Evolutionary conservation across 2,329 filamentous ascomycete species (phyloP).

Genomic region (Colletotrichum chlorophyti): DNA sequence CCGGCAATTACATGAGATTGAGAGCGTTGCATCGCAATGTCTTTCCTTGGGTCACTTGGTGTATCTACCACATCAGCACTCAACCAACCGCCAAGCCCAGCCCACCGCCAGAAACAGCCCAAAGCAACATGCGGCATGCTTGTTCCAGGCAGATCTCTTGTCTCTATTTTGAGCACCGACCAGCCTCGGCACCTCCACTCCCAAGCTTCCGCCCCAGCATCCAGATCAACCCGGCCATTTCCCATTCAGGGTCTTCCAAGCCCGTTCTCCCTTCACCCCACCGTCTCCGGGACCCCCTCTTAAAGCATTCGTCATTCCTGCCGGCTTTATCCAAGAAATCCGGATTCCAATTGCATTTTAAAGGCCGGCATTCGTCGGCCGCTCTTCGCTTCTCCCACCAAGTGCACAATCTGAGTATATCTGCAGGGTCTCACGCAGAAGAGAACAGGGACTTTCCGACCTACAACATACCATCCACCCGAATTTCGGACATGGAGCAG

Average conservation of each 20-base stretch:
- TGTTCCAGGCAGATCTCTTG: constrained; percentile 19
- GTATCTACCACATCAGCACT: too few species aligned
- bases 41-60: too few species aligned
- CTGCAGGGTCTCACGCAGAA: background rate
- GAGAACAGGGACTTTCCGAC: too few species aligned
- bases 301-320: constrained; percentile 19
- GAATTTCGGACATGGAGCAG: background rate
- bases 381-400: background rate
- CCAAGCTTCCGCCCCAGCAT: background rate
- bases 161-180: constrained; percentile 27
- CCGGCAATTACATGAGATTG: too few species aligned
- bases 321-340: background rate
- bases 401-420: background rate
- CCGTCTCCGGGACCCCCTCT: background rate
- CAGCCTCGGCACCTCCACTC: constrained; percentile 13
- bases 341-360: constrained; percentile 20
- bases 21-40: too few species aligned
- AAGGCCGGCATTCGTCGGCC: constrained; percentile 12
- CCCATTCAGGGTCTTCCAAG: constrained; percentile 24
- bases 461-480: too few species aligned
- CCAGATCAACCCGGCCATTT: constrained; percentile 4
- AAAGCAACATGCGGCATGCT: constrained; percentile 24
- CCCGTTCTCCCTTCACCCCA: too few species aligned
- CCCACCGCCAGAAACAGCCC: too few species aligned
- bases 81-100: background rate